Base-by-base conservation (phyloP, 805 yeast genomes). In the Hanseniaspora vineae region DNA sequence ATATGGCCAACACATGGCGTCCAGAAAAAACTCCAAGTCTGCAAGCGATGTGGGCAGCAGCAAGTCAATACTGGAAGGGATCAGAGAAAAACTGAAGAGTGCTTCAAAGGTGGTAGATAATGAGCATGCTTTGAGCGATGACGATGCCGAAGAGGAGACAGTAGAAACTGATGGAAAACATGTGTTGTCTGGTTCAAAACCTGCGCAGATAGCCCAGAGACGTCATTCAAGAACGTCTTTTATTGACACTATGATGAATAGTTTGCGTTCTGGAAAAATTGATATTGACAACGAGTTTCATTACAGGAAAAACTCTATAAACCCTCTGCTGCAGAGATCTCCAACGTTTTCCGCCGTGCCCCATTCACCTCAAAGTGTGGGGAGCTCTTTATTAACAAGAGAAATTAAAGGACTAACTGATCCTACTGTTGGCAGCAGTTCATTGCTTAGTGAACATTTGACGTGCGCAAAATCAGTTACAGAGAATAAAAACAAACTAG, bases 171-270 rank as follows among this genome's bases (percentile, higher is more conserved):
- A 52, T 33, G 15, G 15, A 33, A 33, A 33, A 33, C 37, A 33
- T 11, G 4, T 23, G 4, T 23, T 8, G 39, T 15, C n/a, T 9
- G 62, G 58, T 32, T 55, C 65, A 6, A 54, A 49, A 14, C 32
- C 47, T 6, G 19, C 17, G 5, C 19, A 39, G 10, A 39, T 19
- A 43, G 17, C 40, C 42, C 23, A 45, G 50, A 23, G 54, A 56
- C 51, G 58, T 8, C 47, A 44, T 3, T 55, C 55, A 18, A 55
- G 64, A 17, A 52, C 55, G 20, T 62, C 66, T 1, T 62, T 62
- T 42, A 58, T 62, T 23, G 66, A 61, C 45, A 58, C 64, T 13
- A 61, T 56, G 42, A 58, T 62, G 56, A 49, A 59, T 3, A 60
- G 54, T 42, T 49, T 52, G 43, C 43, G 56, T 12, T 55, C 65